Evolutionary conservation across 345 rosid species (phyloP), one percentile per base, ranked within the genome.

Genomic region (Eutrema japonicum): DNA sequence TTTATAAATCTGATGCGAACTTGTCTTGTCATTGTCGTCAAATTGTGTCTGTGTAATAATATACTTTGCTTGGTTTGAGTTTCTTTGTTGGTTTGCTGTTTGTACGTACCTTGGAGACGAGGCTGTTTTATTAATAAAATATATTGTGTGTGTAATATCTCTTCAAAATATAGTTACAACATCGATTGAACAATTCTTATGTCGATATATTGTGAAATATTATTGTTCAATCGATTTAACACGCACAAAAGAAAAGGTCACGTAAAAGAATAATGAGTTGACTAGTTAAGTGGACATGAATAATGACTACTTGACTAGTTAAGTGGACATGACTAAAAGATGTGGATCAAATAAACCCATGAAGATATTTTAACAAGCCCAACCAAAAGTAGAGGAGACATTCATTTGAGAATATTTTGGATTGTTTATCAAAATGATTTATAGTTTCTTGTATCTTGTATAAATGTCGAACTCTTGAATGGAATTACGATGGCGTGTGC

Each of bases 11-110:
- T 35, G 74, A 75, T 69, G 70, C 48, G 53, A 70, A 70, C 48
- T 76, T 64, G 61, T 76, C 75, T 53, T 6, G 10, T 76, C 66
- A 18, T 61, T 61, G 46, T 55, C 38, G 32, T 55, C 38, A 30
- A 47, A 42, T 63, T 56, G 71, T 70, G 79, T 70, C 47, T 63
- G 8, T 60, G 57, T 70, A 57, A 76, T 70, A 55, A 70, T 76
- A 48, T 55, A 63, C 48, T 60, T 50, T 27, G 57, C 61, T 68
- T 62, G 64, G 73, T 60, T 13, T 60, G 70, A 6, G 50, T 54
- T 76, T 35, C 13, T 52, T 53, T 61, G 64, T 35, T 68, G 58
- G 36, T 54, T 70, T 70, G 66, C 18, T 69, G 29, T 76, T 22
- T 68, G 74, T 46, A 59, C n/a, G 52, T 46, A 61, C 59, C 70